Base-by-base conservation (phyloP, 495 filamentous ascomycete species). In the Mytilinidion resinicola region DNA sequence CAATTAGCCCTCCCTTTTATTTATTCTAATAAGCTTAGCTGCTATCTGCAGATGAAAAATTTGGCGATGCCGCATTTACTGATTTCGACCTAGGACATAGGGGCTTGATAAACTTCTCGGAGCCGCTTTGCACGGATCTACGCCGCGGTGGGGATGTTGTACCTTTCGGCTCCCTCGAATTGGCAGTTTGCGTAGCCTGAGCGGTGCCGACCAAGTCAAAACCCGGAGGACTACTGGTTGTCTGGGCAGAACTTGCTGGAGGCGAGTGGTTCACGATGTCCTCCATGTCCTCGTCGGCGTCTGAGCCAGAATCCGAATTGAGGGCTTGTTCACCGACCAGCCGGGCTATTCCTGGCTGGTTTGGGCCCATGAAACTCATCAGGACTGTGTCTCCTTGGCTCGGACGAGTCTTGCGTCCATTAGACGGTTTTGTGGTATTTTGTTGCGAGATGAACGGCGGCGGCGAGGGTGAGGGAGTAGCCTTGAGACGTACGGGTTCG, bases 381-480 rank as follows among this genome's bases (percentile, higher is more conserved):
- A 71, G 63, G 9, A 71, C 69, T 3, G 53, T 55, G 55, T 71
- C 67, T 7, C 67, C 67, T 60, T 68, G 67, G 39, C 60, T 66
- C 35, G 69, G 59, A 25, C 60, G 61, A 38, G 62, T 59, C 69
- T 67, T 69, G 5, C 52, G 59, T 41, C 65, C 49, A 57, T 64
- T 66, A 64, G 39, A 46, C 25, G 53, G 11, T 33, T 56, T 54
- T 17, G 51, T 41, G 8, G 19, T 25, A 44, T 39, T 43, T 30
- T 30, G 25, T 21, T 55, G 53, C 1, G 60, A 56, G 19, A 67
- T 50, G 34, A 64, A 58, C 12, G 64, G 67, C 37, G 67, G 67
- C 17, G 61, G 67, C 25, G 64, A 60, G 12, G 64, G 67, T 12
- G 67, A 69, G 9, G 64, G 67, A 11, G 58, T 65, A 21, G 59